phyloP scores from a whole-genome alignment of 176 grass and related monocot species.

The Paspalum notatum region DNA sequence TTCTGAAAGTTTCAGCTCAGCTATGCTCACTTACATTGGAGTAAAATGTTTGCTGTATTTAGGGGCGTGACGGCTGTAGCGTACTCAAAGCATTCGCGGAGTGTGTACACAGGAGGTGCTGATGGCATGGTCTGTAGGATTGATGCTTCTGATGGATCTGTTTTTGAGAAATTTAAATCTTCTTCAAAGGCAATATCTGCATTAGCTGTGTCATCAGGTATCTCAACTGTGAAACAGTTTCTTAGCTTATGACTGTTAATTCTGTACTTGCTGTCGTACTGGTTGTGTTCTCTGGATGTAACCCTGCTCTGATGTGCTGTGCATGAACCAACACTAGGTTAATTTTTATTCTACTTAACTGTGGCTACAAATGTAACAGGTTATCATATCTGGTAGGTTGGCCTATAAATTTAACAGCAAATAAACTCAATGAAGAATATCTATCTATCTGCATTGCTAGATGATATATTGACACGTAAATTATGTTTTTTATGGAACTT shows the following conservation, averaged over 20 bases:
- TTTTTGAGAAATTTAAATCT: conserved; percentile 61
- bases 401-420: not conserved
- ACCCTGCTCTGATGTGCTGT: not conserved
- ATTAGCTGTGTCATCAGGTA: conserved; percentile 89
- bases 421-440: conserved; percentile 26
- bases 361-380: not conserved
- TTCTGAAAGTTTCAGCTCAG: not conserved
- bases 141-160: conserved; percentile 57
- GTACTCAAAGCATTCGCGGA: conserved; percentile 54
- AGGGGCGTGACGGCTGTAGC: conserved; percentile 84
- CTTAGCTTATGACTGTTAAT: conserved; percentile 11
- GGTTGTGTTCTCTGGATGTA: not conserved
- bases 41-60: conserved; percentile 27
- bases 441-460: not conserved
- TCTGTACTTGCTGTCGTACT: not conserved
- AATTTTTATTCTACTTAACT: not conserved
- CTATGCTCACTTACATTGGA: conserved; percentile 23
- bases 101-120: conserved; percentile 70
- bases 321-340: not conserved
- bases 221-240: not conserved
- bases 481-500: not conserved
- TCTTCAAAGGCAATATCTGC: conserved; percentile 87
- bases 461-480: not conserved
- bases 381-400: conserved; percentile 3
- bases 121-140: conserved; percentile 98